A percentile compares a stretch with the other conserved stretches of the same genome.
These are phyloP conservation scores for Fibroporia radiculosa DNA, from an alignment of 768 basidiomycete species.

Conservation along the genomic window DNA sequence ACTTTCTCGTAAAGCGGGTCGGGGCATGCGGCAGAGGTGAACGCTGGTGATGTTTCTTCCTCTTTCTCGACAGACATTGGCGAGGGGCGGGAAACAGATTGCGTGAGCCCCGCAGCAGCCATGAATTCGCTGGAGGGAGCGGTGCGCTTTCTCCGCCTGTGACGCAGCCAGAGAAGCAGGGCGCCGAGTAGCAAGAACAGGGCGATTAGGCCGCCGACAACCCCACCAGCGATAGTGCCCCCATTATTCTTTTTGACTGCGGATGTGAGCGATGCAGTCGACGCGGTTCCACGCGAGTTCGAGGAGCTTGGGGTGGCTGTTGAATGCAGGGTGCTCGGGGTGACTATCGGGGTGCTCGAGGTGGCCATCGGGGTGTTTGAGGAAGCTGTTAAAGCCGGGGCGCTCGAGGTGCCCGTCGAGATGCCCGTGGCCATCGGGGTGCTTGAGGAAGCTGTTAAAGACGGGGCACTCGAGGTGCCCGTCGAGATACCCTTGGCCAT, in stretches of 20 bases:
- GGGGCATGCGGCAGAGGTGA: constrained; percentile 14
- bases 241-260: constrained; percentile 10
- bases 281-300: background rate
- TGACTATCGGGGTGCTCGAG: background rate
- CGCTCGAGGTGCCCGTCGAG: too few relatives aligned
- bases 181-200: constrained; percentile 25
- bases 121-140: constrained; percentile 56
- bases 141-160: constrained; percentile 31
- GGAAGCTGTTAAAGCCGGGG: background rate
- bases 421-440: background rate
- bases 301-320: background rate
- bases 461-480: too few relatives aligned
- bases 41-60: constrained; percentile 17
- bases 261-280: background rate
- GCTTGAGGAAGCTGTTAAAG: background rate
- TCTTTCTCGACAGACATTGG: background rate
- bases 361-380: background rate
- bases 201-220: constrained; percentile 36
- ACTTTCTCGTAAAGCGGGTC: constrained; percentile 22
- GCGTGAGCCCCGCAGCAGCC: constrained; percentile 5
- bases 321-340: background rate
- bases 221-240: constrained; percentile 46
- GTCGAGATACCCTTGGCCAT: background rate
- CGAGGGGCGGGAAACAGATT: background rate
- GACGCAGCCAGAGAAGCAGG: constrained; percentile 28